Conservation (phyloP, 331 rosid genomes). For the Rosa hybrid region DNA sequence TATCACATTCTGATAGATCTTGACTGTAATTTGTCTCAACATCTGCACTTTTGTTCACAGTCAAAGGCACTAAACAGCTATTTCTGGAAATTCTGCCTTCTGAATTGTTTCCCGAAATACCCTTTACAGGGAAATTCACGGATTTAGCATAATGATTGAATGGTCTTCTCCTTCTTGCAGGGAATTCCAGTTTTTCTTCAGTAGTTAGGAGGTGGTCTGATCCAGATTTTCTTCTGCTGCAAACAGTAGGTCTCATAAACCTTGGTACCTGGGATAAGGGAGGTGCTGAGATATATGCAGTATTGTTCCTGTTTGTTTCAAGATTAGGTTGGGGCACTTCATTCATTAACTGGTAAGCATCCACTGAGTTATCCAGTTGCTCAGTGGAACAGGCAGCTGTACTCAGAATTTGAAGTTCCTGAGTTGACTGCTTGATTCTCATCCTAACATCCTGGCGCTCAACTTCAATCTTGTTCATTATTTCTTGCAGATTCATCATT, state of each 20-base stretch:
- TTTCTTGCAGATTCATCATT: conserved; percentile 29
- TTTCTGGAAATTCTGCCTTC: conserved; percentile 34
- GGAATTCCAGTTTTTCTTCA: conserved; percentile 23
- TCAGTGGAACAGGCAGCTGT: conserved; percentile 17
- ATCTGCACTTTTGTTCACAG: conserved; percentile 26
- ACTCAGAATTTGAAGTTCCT: conserved; percentile 28
- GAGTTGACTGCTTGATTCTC: conserved; percentile 30
- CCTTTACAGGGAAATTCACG: conserved; percentile 35
- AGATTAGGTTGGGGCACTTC: conserved; percentile 12
- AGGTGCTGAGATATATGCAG: conserved; percentile 13
- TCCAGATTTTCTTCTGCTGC: conserved; percentile 38
- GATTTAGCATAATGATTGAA: conserved; percentile 34
- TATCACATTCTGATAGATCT: conserved; percentile 33
- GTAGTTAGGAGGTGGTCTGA: conserved; percentile 1
- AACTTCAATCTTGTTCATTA: conserved; percentile 34
- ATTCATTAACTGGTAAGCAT: conserved; percentile 17
- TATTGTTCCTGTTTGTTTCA: conserved; percentile 13
- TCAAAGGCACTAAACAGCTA: conserved; percentile 35
- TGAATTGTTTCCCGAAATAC: conserved; percentile 28
- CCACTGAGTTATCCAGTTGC: conserved; percentile 20
- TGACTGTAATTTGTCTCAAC: conserved; percentile 37
- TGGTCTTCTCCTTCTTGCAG: conserved; percentile 33
- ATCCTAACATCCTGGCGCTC: conserved; percentile 30
- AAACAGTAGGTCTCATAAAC: conserved; percentile 43
- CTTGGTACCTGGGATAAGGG: conserved; percentile 30